phyloP scores from a whole-genome alignment of 257 asterid species.

The Plectranthus barbatus region DNA sequence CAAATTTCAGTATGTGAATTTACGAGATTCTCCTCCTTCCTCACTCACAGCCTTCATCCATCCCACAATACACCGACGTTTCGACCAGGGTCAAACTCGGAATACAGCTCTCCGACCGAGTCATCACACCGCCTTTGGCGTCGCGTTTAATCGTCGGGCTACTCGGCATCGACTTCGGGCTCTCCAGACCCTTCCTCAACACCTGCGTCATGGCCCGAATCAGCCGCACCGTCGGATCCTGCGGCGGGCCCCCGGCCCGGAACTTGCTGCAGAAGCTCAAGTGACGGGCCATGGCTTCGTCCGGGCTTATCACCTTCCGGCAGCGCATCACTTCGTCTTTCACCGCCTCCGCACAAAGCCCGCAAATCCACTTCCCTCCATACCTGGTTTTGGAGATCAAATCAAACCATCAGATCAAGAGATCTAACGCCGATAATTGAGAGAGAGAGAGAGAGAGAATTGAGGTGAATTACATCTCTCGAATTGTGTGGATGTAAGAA shows the following conservation, averaged over 20 bases:
- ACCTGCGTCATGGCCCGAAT: constrained; percentile 63
- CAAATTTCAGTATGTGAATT: background rate
- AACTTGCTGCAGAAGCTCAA: constrained; percentile 52
- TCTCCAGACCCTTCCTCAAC: constrained; percentile 43
- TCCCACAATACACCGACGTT: constrained; percentile 12
- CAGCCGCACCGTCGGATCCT: constrained; percentile 44
- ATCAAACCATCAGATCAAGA: no score
- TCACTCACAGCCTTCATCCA: constrained; percentile 28
- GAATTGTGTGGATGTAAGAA: constrained; percentile 39
- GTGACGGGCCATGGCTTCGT: constrained; percentile 70
- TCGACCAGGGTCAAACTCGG: constrained; percentile 43
- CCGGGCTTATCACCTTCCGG: constrained; percentile 51
- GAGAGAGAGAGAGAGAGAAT: background rate
- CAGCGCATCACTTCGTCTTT: constrained; percentile 53
- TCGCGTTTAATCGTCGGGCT: constrained; percentile 23
- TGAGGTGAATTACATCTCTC: constrained; percentile 22
- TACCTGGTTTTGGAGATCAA: constrained; percentile 5
- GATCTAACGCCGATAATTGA: background rate
- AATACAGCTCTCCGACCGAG: constrained; percentile 45
- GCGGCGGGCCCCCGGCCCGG: constrained; percentile 53
- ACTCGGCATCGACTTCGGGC: constrained; percentile 41
- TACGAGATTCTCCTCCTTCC: background rate
- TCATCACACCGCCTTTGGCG: constrained; percentile 11
- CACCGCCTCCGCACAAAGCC: constrained; percentile 55
- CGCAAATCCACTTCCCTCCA: constrained; percentile 55